Evolutionary conservation across 495 filamentous ascomycete genomes (phyloP).

Genomic region (Corynascus novoguineensis): DNA sequence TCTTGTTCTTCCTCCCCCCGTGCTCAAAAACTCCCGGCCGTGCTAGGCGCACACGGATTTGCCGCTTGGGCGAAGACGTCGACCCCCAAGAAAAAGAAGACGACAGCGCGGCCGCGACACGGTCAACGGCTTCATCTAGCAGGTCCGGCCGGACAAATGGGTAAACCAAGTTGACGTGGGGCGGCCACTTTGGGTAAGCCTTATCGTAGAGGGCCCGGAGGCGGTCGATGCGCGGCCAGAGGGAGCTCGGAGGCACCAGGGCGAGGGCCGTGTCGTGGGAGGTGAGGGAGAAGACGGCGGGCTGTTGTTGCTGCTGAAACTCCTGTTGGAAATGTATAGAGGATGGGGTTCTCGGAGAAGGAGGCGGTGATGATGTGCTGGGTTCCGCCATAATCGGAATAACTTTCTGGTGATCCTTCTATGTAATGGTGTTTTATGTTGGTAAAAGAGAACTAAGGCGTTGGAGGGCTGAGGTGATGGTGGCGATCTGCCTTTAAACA

Average conservation of each 20-base stretch:
- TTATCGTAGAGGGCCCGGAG: slow-evolving; percentile 53
- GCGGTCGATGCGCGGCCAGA: slow-evolving; percentile 40
- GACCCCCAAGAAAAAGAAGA: slow-evolving; percentile 9
- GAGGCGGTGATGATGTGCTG: slow-evolving; percentile 18
- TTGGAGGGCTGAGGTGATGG: not conserved
- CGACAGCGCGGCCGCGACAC: slow-evolving; percentile 1
- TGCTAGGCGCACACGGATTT: slow-evolving; percentile 36
- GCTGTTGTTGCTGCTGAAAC: slow-evolving; percentile 26
- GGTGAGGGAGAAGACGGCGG: slow-evolving; percentile 14
- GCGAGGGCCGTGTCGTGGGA: slow-evolving; percentile 49
- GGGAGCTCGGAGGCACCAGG: slow-evolving; percentile 40
- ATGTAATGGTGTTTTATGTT: not conserved
- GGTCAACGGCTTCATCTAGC: slow-evolving; percentile 15
- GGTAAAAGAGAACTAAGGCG: no score
- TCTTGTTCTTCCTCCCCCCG: slow-evolving; percentile 26
- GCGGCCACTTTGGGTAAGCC: slow-evolving; percentile 52
- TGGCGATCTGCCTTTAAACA: no score
- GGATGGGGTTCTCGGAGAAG: slow-evolving; percentile 38
- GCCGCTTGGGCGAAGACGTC: no score
- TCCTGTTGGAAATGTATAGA: no score
- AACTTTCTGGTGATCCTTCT: not conserved
- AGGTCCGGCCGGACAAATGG: slow-evolving; percentile 45
- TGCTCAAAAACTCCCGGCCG: slow-evolving; percentile 39
- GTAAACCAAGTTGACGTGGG: slow-evolving; percentile 56
- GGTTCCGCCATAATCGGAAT: slow-evolving; percentile 8